Percentiles rank a stretch among this genome's conserved stretches.
Evolutionary conservation across 257 asterid genomes (phyloP).

Genomic region (Nicotiana knightiana): DNA sequence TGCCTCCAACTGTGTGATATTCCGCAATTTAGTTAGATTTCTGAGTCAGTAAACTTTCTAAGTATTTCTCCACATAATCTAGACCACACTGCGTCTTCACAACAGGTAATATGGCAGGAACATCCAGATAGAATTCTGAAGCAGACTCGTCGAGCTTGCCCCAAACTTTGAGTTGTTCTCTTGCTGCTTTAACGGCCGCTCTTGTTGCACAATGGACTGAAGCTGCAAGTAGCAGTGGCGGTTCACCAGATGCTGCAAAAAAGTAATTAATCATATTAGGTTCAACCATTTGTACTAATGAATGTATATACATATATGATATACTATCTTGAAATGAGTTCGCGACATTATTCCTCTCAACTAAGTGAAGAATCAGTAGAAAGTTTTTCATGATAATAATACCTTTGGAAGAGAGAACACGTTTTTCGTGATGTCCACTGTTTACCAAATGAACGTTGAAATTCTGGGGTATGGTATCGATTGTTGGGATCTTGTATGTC

Average conservation of each 20-base stretch:
- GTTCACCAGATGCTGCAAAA: constrained; percentile 75
- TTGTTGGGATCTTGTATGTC: constrained; percentile 76
- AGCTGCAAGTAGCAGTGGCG: constrained; percentile 68
- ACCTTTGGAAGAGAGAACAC: constrained; percentile 84
- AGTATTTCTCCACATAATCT: constrained; percentile 40
- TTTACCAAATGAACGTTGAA: constrained; percentile 59
- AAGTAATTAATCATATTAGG: neutral
- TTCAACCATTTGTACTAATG: neutral
- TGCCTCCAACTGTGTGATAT: too few species aligned
- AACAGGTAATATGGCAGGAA: constrained; percentile 65
- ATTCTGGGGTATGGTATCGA: constrained; percentile 61
- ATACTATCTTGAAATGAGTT: neutral
- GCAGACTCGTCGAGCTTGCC: constrained; percentile 37
- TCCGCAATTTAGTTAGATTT: neutral
- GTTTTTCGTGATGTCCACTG: constrained; percentile 56
- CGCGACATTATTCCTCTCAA: neutral
- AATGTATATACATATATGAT: neutral
- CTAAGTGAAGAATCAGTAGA: neutral
- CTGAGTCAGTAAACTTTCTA: constrained; percentile 25
- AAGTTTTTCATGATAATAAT: neutral
- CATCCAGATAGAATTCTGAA: constrained; percentile 39
- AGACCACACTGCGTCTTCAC: constrained; percentile 70
- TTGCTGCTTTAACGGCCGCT: constrained; percentile 66
- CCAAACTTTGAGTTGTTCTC: constrained; percentile 55
- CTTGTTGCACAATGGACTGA: constrained; percentile 73